Evolutionary conservation across 2,329 filamentous ascomycete genomes (phyloP).

Genomic region (Dothideomycetes sp.): DNA sequence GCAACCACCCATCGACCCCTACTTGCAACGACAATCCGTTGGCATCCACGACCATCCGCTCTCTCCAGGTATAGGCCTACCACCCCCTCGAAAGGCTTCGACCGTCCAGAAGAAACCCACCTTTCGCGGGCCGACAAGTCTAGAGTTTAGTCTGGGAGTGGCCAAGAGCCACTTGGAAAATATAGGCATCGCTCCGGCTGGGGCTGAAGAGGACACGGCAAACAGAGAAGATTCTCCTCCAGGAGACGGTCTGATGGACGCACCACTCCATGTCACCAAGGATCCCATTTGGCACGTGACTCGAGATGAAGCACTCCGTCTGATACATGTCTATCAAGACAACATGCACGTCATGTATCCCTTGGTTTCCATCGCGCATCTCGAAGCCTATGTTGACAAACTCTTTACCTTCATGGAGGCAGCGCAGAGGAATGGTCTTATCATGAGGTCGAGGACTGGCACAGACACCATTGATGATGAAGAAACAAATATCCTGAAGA

Average conservation of each 20-base stretch:
- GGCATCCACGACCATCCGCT: slow-evolving; percentile 2
- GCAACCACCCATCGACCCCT: slow-evolving; percentile 28
- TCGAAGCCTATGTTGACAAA: slow-evolving; percentile 60
- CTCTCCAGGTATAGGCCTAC: slow-evolving; percentile 16
- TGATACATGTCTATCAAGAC: slow-evolving; percentile 76
- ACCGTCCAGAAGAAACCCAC: slow-evolving; percentile 38
- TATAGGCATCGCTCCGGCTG: slow-evolving; percentile 68
- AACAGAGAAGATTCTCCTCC: slow-evolving; percentile 42
- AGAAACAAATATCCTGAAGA: slow-evolving; percentile 65
- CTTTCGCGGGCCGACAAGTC: slow-evolving; percentile 80
- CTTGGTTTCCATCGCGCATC: slow-evolving; percentile 61
- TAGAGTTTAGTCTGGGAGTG: slow-evolving; percentile 74
- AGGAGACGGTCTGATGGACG: slow-evolving; percentile 17
- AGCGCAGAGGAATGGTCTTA: slow-evolving; percentile 49
- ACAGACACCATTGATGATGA: slow-evolving; percentile 53
- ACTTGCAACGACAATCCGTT: slow-evolving; percentile 21
- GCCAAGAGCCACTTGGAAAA: slow-evolving; percentile 79
- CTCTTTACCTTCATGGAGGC: slow-evolving; percentile 67
- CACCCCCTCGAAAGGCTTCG: not conserved
- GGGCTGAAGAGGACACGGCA: slow-evolving; percentile 38
- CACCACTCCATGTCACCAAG: slow-evolving; percentile 38
- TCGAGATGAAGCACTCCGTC: slow-evolving; percentile 67
- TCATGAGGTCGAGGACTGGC: slow-evolving; percentile 45
- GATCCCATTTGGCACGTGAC: slow-evolving; percentile 76
- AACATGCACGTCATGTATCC: slow-evolving; percentile 92